Evolutionary conservation across 1,139 yeast species (phyloP).

Genomic region (Entelexis paramagnoliae): DNA sequence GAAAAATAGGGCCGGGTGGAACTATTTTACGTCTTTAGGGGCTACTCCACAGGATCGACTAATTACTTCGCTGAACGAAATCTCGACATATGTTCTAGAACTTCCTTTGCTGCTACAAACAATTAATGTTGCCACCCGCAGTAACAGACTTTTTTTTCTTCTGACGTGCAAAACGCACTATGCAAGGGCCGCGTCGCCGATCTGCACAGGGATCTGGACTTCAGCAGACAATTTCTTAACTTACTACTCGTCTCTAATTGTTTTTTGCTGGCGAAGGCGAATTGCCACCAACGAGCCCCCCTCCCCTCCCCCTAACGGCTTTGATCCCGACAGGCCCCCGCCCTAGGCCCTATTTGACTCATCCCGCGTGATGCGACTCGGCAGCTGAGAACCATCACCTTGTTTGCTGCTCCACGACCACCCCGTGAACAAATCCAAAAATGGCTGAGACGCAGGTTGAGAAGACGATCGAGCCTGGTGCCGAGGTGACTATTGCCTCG

Average conservation of each 20-base stretch:
- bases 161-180: neutral
- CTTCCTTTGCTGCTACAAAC: too few relatives aligned
- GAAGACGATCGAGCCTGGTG: conserved; percentile 62
- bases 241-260: neutral
- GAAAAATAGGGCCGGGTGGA: too few relatives aligned
- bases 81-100: too few relatives aligned
- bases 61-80: too few relatives aligned
- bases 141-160: neutral
- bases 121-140: neutral
- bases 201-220: neutral
- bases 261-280: neutral
- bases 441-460: conserved; percentile 19
- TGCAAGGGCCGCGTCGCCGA: neutral
- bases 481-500: conserved; percentile 73
- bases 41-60: too few relatives aligned
- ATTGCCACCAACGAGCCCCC: neutral
- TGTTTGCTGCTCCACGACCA: conserved; percentile 1
- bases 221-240: neutral
- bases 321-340: neutral
- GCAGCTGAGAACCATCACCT: neutral
- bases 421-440: neutral
- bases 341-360: neutral
- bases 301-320: too few relatives aligned
- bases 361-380: neutral
- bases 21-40: too few relatives aligned